Conservation (phyloP, 345 rosid genomes). For the Melastoma malabathricum region DNA sequence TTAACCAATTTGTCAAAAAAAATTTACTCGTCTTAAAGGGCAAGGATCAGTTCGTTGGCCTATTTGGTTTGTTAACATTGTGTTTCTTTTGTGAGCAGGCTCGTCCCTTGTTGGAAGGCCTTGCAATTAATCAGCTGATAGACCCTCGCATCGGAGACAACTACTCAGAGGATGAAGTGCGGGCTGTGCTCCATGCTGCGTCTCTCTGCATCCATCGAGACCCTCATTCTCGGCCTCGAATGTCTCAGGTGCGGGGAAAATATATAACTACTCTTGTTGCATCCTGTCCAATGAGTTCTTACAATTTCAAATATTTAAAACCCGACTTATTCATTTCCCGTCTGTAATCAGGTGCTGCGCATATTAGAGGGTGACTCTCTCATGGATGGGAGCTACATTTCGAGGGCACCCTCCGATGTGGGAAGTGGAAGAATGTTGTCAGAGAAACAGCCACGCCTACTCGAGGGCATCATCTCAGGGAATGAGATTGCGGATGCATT, state of each 20-base stretch:
- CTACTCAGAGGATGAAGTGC: slow-evolving; percentile 69
- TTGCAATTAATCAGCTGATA: slow-evolving; percentile 64
- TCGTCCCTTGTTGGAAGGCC: slow-evolving; percentile 81
- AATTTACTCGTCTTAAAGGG: background rate
- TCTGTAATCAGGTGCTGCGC: slow-evolving; percentile 66
- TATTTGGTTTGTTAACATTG: background rate
- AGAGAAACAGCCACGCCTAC: slow-evolving; percentile 33
- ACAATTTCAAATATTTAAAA: background rate
- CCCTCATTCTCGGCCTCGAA: slow-evolving; percentile 87
- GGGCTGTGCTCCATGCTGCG: slow-evolving; percentile 96
- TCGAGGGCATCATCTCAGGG: slow-evolving; percentile 30
- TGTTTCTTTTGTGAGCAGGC: slow-evolving; percentile 33
- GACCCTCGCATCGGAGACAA: slow-evolving; percentile 54
- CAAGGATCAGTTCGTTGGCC: background rate
- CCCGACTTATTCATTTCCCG: background rate
- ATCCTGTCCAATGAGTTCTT: background rate
- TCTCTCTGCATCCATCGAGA: slow-evolving; percentile 75
- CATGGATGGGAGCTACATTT: slow-evolving; percentile 45
- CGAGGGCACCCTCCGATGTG: slow-evolving; percentile 62
- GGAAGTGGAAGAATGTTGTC: slow-evolving; percentile 73
- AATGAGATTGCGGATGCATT: slow-evolving; percentile 47
- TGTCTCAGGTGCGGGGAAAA: slow-evolving; percentile 65
- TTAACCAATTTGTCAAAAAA: background rate
- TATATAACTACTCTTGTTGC: background rate
- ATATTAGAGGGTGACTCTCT: slow-evolving; percentile 88